phyloP scores from a whole-genome alignment of 2,329 filamentous ascomycete genomes.

The Diaporthe helianthi region DNA sequence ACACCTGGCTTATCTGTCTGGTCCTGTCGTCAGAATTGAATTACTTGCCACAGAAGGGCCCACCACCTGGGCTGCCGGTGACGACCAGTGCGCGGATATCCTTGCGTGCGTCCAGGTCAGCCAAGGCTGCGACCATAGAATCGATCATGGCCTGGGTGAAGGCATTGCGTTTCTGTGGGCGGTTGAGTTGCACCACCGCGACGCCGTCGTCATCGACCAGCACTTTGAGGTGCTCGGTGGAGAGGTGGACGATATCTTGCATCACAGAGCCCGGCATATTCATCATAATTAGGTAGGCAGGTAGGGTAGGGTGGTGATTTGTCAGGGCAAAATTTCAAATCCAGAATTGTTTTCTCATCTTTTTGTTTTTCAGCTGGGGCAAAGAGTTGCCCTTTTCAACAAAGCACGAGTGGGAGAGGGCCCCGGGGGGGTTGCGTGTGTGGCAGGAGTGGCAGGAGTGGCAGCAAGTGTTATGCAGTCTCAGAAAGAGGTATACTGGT shows the following conservation, averaged over 20 bases:
- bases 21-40: neutral
- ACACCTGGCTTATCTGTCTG: neutral
- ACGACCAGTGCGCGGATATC: conserved; percentile 47
- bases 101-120: conserved; percentile 37
- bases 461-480: neutral
- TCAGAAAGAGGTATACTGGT: conserved; percentile 11
- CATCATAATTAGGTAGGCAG: too few species aligned
- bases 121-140: conserved; percentile 43
- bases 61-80: conserved; percentile 43
- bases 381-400: conserved; percentile 21
- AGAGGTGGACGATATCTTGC: conserved; percentile 16
- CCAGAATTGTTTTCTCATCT: too few species aligned
- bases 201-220: conserved; percentile 44
- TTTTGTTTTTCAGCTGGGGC: neutral
- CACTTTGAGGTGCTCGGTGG: conserved; percentile 24
- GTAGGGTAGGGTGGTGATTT: neutral
- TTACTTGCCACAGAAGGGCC: conserved; percentile 47
- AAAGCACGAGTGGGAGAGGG: conserved; percentile 4
- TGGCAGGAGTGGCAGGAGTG: too few species aligned
- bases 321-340: conserved; percentile 20
- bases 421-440: too few species aligned
- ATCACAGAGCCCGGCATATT: conserved; percentile 1
- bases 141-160: conserved; percentile 59
- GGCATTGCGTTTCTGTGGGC: conserved; percentile 65
- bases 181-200: conserved; percentile 58